These are phyloP conservation scores for Lyophyllum atratum DNA, from an alignment of 768 basidiomycete species.

Conservation along the genomic window DNA sequence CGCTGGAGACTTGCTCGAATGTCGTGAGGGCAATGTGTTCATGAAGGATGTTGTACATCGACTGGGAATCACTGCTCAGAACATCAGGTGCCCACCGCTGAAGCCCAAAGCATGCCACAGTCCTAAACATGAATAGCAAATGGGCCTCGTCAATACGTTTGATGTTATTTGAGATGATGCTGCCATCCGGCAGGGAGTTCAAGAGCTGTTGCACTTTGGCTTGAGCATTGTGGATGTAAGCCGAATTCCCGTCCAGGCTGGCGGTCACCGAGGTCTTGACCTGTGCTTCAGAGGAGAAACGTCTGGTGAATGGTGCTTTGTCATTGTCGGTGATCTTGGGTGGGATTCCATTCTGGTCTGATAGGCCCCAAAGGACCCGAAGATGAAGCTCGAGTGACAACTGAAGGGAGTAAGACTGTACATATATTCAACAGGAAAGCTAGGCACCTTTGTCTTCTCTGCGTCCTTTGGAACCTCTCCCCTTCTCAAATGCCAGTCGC, in stretches of 20 bases:
- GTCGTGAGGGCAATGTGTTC: constrained; percentile 15
- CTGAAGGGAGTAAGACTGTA: neutral
- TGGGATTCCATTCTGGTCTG: neutral
- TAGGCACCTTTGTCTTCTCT: constrained; percentile 10
- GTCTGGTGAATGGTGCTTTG: neutral
- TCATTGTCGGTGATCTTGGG: neutral
- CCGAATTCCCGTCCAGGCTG: constrained; percentile 1
- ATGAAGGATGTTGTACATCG: constrained; percentile 17
- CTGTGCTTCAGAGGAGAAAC: constrained; percentile 3
- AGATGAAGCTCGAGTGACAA: constrained; percentile 1
- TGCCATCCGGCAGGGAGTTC: neutral
- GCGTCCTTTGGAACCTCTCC: constrained; percentile 12
- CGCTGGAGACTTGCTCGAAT: constrained; percentile 9
- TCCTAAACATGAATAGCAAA: constrained; percentile 7
- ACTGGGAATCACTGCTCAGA: constrained; percentile 7
- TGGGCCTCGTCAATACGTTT: neutral
- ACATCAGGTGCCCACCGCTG: constrained; percentile 16
- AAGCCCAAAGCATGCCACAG: constrained; percentile 11
- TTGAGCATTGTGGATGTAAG: neutral
- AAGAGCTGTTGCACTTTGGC: neutral
- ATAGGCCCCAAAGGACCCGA: neutral
- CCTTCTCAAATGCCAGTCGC: constrained; percentile 11
- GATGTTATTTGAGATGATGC: constrained; percentile 2
- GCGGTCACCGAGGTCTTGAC: neutral
- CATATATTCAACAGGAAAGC: neutral